Evolutionary conservation across 2,329 filamentous ascomycete genomes (phyloP).

Genomic region (Claviceps digitariae): DNA sequence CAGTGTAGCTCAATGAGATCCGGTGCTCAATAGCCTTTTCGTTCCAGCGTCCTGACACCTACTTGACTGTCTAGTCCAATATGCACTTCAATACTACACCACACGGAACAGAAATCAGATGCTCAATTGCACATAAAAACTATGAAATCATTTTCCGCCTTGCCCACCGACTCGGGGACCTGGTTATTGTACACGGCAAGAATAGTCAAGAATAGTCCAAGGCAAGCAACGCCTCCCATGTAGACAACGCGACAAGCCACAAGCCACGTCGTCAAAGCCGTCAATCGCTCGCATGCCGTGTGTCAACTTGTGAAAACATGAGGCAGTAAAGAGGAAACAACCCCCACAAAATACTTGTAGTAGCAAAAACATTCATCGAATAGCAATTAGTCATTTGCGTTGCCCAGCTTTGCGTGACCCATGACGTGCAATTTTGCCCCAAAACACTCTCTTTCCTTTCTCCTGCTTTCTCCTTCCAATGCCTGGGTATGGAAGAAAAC

Average conservation of each 20-base stretch:
- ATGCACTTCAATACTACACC: no score
- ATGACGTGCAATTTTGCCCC: neutral
- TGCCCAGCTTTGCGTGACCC: neutral
- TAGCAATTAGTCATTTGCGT: neutral
- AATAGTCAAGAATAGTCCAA: constrained; percentile 1
- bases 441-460: neutral
- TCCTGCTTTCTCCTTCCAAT: neutral
- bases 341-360: neutral
- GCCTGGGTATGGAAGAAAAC: neutral
- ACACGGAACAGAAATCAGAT: no score
- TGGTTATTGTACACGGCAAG: constrained; percentile 4
- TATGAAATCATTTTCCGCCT: neutral
- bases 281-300: neutral
- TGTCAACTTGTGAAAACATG: neutral
- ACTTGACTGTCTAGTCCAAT: no score
- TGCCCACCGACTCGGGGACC: neutral
- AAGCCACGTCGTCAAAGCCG: neutral
- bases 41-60: no score
- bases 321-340: neutral
- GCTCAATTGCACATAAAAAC: no score
- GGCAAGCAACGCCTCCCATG: constrained; percentile 3
- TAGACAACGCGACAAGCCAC: constrained; percentile 2
- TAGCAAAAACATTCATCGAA: neutral
- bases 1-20: no score
- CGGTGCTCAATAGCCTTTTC: no score